phyloP scores from a whole-genome alignment of 176 grass and related monocot species.

The Juncus effusus region DNA sequence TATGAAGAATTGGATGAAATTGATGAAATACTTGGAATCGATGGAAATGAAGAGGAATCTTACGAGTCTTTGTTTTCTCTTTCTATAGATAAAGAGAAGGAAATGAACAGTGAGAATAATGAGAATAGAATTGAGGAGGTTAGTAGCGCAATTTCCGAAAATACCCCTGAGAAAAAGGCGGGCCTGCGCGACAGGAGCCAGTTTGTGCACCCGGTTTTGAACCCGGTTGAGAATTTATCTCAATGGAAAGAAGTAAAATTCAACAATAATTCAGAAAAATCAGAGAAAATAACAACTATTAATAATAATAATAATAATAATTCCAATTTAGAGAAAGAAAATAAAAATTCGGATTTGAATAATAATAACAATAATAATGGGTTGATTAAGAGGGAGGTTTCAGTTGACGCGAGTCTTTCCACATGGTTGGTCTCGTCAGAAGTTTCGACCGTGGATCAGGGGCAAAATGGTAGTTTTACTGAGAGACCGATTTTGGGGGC shows the following conservation, averaged over 20 bases:
- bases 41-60: conserved; percentile 63
- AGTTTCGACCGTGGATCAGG: conserved; percentile 38
- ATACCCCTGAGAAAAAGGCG: conserved; percentile 16
- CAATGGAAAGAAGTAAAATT: conserved; percentile 72
- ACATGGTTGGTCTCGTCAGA: conserved; percentile 61
- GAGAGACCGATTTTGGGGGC: conserved; percentile 88
- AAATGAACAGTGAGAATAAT: not conserved
- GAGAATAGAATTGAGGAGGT: conserved; percentile 25
- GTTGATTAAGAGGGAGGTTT: conserved; percentile 55
- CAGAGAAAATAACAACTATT: conserved; percentile 19
- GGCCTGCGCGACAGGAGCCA: conserved; percentile 59
- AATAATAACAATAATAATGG: conserved; percentile 2
- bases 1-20: conserved; percentile 54
- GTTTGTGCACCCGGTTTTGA: conserved; percentile 46
- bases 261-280: conserved; percentile 26
- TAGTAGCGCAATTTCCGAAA: conserved; percentile 15
- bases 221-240: conserved; percentile 67
- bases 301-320: conserved; percentile 3
- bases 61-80: conserved; percentile 90
- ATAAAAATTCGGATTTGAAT: conserved; percentile 24
- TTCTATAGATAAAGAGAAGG: conserved; percentile 39
- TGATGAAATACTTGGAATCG: conserved; percentile 36
- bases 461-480: conserved; percentile 44
- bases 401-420: conserved; percentile 86
- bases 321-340: conserved; percentile 53